Evolutionary conservation across 1,284 basidiomycete species (phyloP).

Genomic region (Sanghuangporus sanghuang): DNA sequence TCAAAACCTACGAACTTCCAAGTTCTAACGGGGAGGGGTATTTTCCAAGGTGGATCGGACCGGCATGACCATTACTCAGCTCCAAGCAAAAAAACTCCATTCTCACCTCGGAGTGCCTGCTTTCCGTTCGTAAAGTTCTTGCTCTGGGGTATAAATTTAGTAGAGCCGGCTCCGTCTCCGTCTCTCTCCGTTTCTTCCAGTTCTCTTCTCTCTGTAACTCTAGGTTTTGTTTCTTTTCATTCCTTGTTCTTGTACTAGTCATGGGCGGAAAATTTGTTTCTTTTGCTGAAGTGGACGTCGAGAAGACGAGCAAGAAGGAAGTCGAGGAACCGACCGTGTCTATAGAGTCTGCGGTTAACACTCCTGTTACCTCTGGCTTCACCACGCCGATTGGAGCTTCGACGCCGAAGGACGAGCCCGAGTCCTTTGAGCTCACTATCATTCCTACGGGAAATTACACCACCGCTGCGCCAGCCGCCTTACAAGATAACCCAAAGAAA

Average conservation of each 20-base stretch:
- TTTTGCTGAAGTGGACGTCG: slow-evolving; percentile 2
- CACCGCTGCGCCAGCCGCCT: not conserved
- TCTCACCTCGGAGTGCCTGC: not conserved
- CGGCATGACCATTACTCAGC: not conserved
- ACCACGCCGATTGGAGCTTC: not conserved
- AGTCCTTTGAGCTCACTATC: not conserved
- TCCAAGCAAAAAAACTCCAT: not conserved
- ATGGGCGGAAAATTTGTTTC: slow-evolving; percentile 1
- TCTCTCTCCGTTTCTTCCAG: no score
- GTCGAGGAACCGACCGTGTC: not conserved
- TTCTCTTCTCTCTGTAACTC: not conserved
- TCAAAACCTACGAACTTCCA: not conserved
- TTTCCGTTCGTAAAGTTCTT: not conserved
- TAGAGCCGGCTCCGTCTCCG: not conserved
- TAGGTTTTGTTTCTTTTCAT: not conserved
- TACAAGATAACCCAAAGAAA: not conserved
- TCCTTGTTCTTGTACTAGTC: not conserved
- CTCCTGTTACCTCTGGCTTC: not conserved
- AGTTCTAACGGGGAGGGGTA: not conserved
- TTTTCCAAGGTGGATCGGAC: not conserved
- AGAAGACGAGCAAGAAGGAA: not conserved
- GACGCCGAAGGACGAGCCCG: not conserved
- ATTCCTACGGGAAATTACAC: not conserved
- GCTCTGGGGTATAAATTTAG: not conserved
- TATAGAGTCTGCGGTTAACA: not conserved